Evolutionary conservation across 2,329 filamentous ascomycete species (phyloP).

Genomic region (Fusarium sp.): DNA sequence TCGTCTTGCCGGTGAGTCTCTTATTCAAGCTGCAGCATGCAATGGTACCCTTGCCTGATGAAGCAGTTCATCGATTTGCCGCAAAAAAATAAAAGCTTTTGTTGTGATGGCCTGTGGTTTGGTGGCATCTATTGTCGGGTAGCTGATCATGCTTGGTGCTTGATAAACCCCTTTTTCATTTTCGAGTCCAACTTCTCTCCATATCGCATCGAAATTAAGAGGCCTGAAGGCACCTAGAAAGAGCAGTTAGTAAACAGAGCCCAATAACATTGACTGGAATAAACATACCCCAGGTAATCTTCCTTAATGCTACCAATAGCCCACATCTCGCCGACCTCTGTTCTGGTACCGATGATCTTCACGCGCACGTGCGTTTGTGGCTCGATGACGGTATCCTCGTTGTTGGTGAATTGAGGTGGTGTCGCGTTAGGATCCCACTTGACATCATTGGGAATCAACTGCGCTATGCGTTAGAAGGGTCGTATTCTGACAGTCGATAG

Average conservation of each 20-base stretch:
- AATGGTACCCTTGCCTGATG: background rate
- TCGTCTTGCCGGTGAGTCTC: background rate
- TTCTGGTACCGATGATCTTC: constrained; percentile 93
- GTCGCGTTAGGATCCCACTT: constrained; percentile 96
- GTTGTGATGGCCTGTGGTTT: background rate
- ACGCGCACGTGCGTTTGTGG: constrained; percentile 92
- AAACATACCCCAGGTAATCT: constrained; percentile 72
- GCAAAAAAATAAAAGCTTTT: constrained; percentile 3
- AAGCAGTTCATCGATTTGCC: constrained; percentile 1
- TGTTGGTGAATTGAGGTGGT: constrained; percentile 96
- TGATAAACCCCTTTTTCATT: constrained; percentile 21
- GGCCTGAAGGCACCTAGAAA: constrained; percentile 47
- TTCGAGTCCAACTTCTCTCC: constrained; percentile 27
- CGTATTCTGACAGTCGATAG: background rate
- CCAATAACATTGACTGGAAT: background rate
- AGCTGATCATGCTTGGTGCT: background rate
- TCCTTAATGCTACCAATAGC: constrained; percentile 98
- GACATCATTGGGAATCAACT: constrained; percentile 92
- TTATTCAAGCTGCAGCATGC: constrained; percentile 4
- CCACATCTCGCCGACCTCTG: constrained; percentile 94
- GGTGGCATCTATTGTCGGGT: background rate
- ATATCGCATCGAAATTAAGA: constrained; percentile 27
- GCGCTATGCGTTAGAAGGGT: constrained; percentile 31
- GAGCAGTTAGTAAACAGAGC: constrained; percentile 21
- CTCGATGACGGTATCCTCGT: constrained; percentile 93